Evolutionary conservation across 1,139 yeast species (phyloP).

Genomic region (Martiniozyma asiatica): DNA sequence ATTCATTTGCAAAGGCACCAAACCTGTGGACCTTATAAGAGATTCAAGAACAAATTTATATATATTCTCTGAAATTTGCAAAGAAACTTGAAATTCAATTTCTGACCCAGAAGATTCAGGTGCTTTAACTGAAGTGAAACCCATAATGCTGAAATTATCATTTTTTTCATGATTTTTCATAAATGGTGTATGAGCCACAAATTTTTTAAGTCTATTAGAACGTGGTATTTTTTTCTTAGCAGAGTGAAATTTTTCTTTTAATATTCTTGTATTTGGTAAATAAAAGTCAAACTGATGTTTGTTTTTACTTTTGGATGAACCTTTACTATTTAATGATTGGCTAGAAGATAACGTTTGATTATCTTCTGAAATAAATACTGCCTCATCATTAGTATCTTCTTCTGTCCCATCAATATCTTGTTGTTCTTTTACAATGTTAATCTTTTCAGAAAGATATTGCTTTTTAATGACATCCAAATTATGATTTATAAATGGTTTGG

Average conservation of each 20-base stretch:
- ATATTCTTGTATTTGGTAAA: slow-evolving; percentile 10
- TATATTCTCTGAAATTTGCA: slow-evolving; percentile 47
- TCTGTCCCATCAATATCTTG: slow-evolving; percentile 7
- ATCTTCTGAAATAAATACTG: neutral
- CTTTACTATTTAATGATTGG: slow-evolving; percentile 2
- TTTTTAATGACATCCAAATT: slow-evolving; percentile 41
- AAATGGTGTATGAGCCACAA: slow-evolving; percentile 22
- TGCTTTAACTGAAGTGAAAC: no score
- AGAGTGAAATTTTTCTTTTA: slow-evolving; percentile 10
- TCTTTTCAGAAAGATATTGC: slow-evolving; percentile 33
- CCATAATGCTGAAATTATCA: slow-evolving; percentile 6
- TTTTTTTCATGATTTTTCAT: slow-evolving; percentile 29
- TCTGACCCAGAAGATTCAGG: no score
- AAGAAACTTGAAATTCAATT: slow-evolving; percentile 17
- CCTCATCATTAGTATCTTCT: slow-evolving; percentile 1
- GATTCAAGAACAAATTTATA: slow-evolving; percentile 70
- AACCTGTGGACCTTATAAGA: slow-evolving; percentile 64
- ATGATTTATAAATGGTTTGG: slow-evolving; percentile 37
- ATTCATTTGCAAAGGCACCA: slow-evolving; percentile 53
- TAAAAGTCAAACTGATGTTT: slow-evolving; percentile 6
- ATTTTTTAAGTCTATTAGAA: slow-evolving; percentile 14
- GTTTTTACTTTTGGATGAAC: slow-evolving; percentile 2
- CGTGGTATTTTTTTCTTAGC: slow-evolving; percentile 14
- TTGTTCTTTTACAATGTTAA: slow-evolving; percentile 17
- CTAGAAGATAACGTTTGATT: slow-evolving; percentile 1